Conservation (phyloP, 1,139 yeast species). For the Arxiozyma heterogenica region DNA sequence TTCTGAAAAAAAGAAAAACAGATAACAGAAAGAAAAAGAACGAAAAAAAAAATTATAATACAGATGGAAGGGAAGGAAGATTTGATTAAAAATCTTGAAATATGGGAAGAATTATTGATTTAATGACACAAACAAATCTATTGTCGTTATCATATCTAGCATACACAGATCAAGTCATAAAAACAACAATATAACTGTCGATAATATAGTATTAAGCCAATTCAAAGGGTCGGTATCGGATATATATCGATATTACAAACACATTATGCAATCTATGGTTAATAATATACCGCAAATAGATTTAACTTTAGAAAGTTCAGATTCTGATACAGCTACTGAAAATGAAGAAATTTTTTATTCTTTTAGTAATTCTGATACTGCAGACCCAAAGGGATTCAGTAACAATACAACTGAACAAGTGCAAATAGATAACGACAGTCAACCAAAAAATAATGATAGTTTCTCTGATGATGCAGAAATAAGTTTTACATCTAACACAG, state of each 20-base stretch:
- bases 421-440: background rate
- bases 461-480: slow-evolving; percentile 1
- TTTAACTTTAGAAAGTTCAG: slow-evolving; percentile 17
- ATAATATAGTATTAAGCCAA: background rate
- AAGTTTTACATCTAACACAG: slow-evolving; percentile 2
- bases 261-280: background rate
- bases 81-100: background rate
- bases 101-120: background rate
- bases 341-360: background rate
- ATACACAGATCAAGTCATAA: too few species aligned
- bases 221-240: background rate
- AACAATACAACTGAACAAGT: background rate
- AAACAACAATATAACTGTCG: background rate
- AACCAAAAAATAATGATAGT: background rate
- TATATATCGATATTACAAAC: background rate
- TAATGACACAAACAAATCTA: too few species aligned
- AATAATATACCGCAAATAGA: slow-evolving; percentile 10
- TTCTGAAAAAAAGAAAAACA: too few species aligned
- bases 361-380: background rate
- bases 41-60: too few species aligned
- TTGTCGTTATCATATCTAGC: background rate
- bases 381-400: background rate
- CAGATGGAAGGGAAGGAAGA: background rate
- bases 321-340: background rate
- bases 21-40: background rate